Conservation (phyloP, 2,329 filamentous ascomycete genomes). For the Seiridium cupressi region DNA sequence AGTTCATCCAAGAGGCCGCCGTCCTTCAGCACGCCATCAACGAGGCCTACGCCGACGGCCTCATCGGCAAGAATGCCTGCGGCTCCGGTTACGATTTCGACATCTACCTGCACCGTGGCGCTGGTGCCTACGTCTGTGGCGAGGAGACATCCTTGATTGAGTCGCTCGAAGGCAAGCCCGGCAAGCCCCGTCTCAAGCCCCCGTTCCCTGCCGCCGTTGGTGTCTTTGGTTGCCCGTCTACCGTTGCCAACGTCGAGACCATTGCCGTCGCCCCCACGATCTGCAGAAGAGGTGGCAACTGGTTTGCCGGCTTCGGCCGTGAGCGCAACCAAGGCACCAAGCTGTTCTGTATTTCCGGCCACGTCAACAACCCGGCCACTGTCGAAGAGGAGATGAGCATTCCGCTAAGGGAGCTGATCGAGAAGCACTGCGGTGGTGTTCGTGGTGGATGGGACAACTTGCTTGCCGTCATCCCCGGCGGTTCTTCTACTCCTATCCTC, state of each 20-base stretch:
- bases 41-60: conserved; percentile 90
- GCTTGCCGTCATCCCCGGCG: conserved; percentile 90
- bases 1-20: conserved; percentile 95
- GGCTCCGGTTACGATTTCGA: conserved; percentile 97
- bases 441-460: conserved; percentile 98
- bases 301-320: conserved; percentile 92
- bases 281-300: conserved; percentile 83
- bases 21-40: conserved; percentile 94
- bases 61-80: conserved; percentile 98
- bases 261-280: conserved; percentile 95
- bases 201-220: conserved; percentile 97
- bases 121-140: conserved; percentile 95
- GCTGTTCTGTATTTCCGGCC: conserved; percentile 96
- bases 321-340: conserved; percentile 97
- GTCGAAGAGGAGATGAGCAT: conserved; percentile 99
- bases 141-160: conserved; percentile 98
- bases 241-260: conserved; percentile 97
- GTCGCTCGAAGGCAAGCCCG: conserved; percentile 96
- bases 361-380: conserved; percentile 97
- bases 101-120: conserved; percentile 93
- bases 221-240: conserved; percentile 96
- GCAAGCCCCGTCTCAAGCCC: conserved; percentile 97
- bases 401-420: conserved; percentile 90
- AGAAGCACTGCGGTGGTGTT: conserved; percentile 97
- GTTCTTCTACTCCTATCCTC: conserved; percentile 93